Base-by-base conservation (phyloP, 225 moss, liverwort and hornwort species). In the Pseudoscleropodium purum region DNA sequence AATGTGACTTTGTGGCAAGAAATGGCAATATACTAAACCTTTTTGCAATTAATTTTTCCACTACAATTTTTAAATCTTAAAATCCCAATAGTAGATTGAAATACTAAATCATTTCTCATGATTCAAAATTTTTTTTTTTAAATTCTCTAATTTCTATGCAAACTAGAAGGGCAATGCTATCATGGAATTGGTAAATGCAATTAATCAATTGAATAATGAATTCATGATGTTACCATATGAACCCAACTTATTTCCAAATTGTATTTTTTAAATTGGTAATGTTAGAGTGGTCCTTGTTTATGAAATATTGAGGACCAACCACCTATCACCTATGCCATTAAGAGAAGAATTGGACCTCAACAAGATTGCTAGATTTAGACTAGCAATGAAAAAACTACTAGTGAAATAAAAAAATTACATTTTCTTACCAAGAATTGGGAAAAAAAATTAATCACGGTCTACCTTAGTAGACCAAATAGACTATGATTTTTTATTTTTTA, bases 391-490 rank as follows among this genome's bases (percentile, higher is more conserved):
- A 63, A 63, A 14, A 15, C 14, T 63, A 3, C 7, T 30, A 51
- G 51, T 51, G 13, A 15, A 63, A 63, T 31, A n/a, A 31, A 63
- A 15, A 31, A 24, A 30, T 6, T 29, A 13, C 6, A 3, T 64
- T 2, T 62, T 29, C n/a, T 6, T 27, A 57, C 57, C 9, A 29
- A 61, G 7, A 29, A 29, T 12, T 26, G 10, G 8, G 24, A n/a
- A 61, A 26, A 25, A 25, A 25, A 26, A 61, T 13, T 60, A 25
- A 60, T 64, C 31, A 31, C 17, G n/a, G 4, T 13, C 12, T 3
- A 21, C 11, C 3, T 0, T 68, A 1, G 2, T 5, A 68, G 3
- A n/a, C 6, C 6, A 3, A 2, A 1, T 36, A 11, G 20, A 68
- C 6, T 37, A 10, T 2, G 3, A 21, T n/a, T 68, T 68, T 18